Evolutionary conservation across 352 stramenopile genomes (phyloP).

Genomic region (Globisporangium solare): DNA sequence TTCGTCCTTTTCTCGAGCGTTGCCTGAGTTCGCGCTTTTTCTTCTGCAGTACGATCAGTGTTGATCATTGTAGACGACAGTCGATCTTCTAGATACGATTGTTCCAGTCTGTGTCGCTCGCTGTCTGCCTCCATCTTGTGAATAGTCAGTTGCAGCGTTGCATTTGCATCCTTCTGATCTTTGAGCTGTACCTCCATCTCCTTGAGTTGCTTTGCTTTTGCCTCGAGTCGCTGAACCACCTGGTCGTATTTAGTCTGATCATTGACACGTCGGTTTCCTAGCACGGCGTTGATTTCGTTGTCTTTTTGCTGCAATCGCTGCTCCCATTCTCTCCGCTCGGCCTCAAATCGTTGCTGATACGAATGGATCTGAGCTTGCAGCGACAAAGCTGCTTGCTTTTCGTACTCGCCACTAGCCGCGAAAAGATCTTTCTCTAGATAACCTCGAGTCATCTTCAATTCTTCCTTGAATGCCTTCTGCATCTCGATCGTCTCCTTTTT

Average conservation of each 20-base stretch:
- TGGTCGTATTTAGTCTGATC: conserved; percentile 62
- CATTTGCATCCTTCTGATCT: conserved; percentile 21
- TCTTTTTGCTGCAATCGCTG: conserved; percentile 38
- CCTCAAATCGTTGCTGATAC: conserved; percentile 23
- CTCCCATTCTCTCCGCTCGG: conserved; percentile 45
- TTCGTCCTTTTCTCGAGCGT: conserved; percentile 21
- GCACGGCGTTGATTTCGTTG: conserved; percentile 37
- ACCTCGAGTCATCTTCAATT: conserved; percentile 27
- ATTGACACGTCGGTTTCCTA: conserved; percentile 38
- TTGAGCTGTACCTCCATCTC: conserved; percentile 22
- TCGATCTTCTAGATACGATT: conserved; percentile 32
- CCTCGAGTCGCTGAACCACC: conserved; percentile 31
- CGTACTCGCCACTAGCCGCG: conserved; percentile 17
- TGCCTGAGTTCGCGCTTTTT: conserved; percentile 14
- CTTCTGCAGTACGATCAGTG: conserved; percentile 19
- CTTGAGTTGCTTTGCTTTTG: conserved; percentile 33
- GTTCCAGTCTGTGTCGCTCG: conserved; percentile 22
- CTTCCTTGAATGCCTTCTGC: conserved; percentile 22
- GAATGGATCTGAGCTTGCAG: conserved; percentile 17
- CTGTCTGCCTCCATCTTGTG: conserved; percentile 38
- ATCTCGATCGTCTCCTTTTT: conserved; percentile 27
- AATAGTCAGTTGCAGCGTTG: conserved; percentile 26
- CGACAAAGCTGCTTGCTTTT: conserved; percentile 19
- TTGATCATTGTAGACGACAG: conserved; percentile 29
- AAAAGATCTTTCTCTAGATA: conserved; percentile 30